Base-by-base conservation (phyloP, 805 yeast species). In the Yarrowia osloensis region DNA sequence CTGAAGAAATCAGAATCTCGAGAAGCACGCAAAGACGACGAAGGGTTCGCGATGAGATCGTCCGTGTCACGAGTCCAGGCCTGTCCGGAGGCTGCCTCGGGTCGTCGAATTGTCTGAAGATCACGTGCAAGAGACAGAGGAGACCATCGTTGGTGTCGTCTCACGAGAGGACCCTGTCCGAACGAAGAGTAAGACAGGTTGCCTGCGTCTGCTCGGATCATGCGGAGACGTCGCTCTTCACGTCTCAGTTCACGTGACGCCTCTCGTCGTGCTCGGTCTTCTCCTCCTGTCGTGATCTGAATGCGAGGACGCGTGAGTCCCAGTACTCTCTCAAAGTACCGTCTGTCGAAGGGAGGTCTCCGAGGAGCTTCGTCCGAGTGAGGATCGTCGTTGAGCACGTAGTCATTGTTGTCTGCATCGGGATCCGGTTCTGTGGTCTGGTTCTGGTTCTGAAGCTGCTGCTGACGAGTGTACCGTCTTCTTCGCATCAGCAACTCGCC, bases 101-200 rank as follows among this genome's bases (percentile, higher is more conserved):
- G 49, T 4, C 63, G 47, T 26, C 63, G 24, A 9, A 39, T 39
- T 2, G 47, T 9, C 24, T 57, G 49, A 5, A 57, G 49, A n/a
- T 57, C 49, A 21, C 63, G 63, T n/a, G 63, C 63, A 9, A 57
- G 37, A 3, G 63, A 15, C 4, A 57, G 28, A 19, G 63, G 63
- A 26, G 63, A 39, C 63, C 63, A 57, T 57, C 63, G 39, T 31
- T 57, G 63, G 19, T 26, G 49, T 15, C 63, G n/a, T 26, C 63
- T 15, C 5, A n/a, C 44, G 13, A 39, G 37, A 19, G 63, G 62
- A 6, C 62, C 62, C n/a, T 54, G 62, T 6, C 46, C 44, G 19
- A 54, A 37, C 24, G 62, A 37, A 11, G 62, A 54, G 24, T 54
- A 54, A 15, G 62, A 17, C 12, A 37, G 33, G 26, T 54, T 40